Evolutionary conservation across 331 rosid genomes (phyloP).

Genomic region (Phaseolus coccineus): DNA sequence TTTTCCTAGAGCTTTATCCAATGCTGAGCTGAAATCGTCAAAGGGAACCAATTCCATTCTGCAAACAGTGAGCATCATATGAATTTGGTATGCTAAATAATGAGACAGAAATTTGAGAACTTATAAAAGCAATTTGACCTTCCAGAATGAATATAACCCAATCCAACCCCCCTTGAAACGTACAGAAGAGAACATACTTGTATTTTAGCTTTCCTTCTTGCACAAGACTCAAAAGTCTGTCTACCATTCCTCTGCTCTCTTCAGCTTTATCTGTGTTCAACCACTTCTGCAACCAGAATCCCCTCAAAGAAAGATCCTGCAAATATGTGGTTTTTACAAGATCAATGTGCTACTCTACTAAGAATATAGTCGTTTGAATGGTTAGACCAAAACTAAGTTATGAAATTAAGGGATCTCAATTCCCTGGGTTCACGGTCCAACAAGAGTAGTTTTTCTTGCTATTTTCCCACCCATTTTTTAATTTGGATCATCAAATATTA

Average conservation of each 20-base stretch:
- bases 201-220: constrained; percentile 80
- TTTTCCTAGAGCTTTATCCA: constrained; percentile 86
- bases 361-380: constrained; percentile 14
- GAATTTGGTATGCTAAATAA: constrained; percentile 18
- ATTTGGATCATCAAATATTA: not conserved
- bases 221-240: constrained; percentile 75
- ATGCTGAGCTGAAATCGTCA: constrained; percentile 66
- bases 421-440: constrained; percentile 26
- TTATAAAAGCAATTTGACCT: constrained; percentile 11
- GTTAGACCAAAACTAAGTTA: constrained; percentile 20
- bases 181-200: constrained; percentile 58
- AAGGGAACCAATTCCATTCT: constrained; percentile 91
- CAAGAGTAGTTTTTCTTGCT: not conserved
- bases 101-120: not conserved
- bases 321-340: constrained; percentile 22
- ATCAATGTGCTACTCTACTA: constrained; percentile 20
- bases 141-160: not conserved
- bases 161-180: not conserved
- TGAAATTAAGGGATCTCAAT: constrained; percentile 7
- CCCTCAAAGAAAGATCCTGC: constrained; percentile 91
- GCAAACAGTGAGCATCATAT: constrained; percentile 34
- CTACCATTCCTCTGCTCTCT: constrained; percentile 79
- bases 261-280: constrained; percentile 68
- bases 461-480: constrained; percentile 5
- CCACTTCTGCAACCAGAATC: constrained; percentile 95